Percentiles rank a stretch among this genome's conserved stretches.
Evolutionary conservation across 345 rosid genomes (phyloP).

Genomic region (Aegle marmelos): DNA sequence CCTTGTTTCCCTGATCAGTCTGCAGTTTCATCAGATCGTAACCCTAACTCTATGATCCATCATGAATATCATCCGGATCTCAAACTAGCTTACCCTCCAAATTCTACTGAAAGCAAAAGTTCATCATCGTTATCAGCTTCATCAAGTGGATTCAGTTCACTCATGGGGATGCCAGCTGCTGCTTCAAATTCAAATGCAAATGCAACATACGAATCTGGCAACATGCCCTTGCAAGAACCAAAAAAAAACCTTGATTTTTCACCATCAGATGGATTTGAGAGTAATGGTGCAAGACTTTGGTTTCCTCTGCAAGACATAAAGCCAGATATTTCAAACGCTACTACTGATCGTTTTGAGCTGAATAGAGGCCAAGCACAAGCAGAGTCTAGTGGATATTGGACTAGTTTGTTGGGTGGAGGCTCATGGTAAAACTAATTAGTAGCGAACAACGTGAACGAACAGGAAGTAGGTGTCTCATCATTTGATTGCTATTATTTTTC

Average conservation of each 20-base stretch:
- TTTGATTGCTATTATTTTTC: too few species aligned
- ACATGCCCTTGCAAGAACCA: too few species aligned
- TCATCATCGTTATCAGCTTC: too few species aligned
- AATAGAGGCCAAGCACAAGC: constrained; percentile 26
- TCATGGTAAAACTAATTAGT: constrained; percentile 16
- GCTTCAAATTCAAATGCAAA: too few species aligned
- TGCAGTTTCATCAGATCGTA: not conserved
- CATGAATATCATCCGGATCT: constrained; percentile 36
- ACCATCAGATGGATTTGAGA: constrained; percentile 29
- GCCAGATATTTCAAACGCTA: constrained; percentile 22
- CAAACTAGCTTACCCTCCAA: constrained; percentile 28
- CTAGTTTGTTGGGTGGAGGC: constrained; percentile 36
- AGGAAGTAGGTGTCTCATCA: not conserved
- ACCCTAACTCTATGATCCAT: constrained; percentile 29
- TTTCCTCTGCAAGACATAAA: constrained; percentile 39
- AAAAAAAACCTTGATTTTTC: constrained; percentile 26
- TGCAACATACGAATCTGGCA: too few species aligned
- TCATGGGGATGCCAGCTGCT: too few species aligned
- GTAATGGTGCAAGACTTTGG: constrained; percentile 35
- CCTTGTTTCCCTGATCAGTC: constrained; percentile 2
- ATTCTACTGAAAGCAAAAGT: not conserved
- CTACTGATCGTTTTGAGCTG: constrained; percentile 19
- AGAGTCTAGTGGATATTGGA: constrained; percentile 37
- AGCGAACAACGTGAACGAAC: not conserved
- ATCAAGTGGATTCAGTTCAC: too few species aligned